Conservation (phyloP, 805 yeast genomes). For the Candida khao-thaluensis region DNA sequence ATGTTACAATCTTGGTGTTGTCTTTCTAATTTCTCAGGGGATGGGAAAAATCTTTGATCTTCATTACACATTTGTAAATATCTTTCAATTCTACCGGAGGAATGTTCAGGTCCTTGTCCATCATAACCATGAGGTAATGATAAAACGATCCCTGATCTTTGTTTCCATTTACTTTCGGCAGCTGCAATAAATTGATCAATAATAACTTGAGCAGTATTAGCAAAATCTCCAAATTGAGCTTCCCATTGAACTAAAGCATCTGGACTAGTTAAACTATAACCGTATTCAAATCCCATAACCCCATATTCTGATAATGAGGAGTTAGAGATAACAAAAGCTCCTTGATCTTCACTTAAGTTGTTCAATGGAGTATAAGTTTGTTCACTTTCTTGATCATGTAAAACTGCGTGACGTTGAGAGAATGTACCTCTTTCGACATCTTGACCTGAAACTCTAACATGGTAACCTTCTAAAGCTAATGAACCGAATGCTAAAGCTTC, state of each 20-base stretch:
- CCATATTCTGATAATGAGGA: conserved; percentile 98
- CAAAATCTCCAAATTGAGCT: conserved; percentile 99
- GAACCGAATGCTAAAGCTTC: conserved; percentile 98
- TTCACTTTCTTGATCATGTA: conserved; percentile 93
- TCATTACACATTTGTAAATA: conserved; percentile 94
- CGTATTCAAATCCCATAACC: conserved; percentile 98
- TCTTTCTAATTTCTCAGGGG: conserved; percentile 82
- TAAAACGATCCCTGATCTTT: conserved; percentile 93
- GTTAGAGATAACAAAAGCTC: conserved; percentile 83
- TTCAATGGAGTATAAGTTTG: conserved; percentile 81
- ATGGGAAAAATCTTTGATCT: conserved; percentile 93
- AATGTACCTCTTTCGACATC: conserved; percentile 99
- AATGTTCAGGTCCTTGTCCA: conserved; percentile 99
- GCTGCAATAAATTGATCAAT: conserved; percentile 95
- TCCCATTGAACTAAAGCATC: conserved; percentile 98
- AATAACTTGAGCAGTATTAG: conserved; percentile 98
- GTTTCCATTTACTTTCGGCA: conserved; percentile 98
- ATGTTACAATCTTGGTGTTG: conserved; percentile 99
- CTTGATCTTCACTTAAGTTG: conserved; percentile 76
- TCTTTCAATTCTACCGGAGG: conserved; percentile 96
- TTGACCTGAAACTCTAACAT: conserved; percentile 97
- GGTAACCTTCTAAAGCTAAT: conserved; percentile 87
- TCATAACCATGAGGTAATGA: conserved; percentile 99
- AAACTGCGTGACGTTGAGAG: conserved; percentile 98
- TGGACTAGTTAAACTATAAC: conserved; percentile 96